Conservation (phyloP, 2,329 filamentous ascomycete species). For the Stemphylium lycopersici region DNA sequence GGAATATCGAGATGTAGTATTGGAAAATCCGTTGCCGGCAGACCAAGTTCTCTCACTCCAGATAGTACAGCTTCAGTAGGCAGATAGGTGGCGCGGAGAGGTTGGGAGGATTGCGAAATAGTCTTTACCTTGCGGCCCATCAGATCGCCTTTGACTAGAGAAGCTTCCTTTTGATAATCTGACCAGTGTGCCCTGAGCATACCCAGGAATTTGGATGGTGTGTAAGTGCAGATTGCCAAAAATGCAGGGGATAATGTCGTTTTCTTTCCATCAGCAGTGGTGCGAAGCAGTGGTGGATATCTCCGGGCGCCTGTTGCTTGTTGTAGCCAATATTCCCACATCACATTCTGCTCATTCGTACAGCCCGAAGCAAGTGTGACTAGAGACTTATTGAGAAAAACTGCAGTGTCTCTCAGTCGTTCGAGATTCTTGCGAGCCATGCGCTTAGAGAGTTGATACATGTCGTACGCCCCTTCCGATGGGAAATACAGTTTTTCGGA, state of each 20-base stretch:
- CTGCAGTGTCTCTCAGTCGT: too few species aligned
- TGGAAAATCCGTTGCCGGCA: neutral
- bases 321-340: too few species aligned
- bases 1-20: slow-evolving; percentile 12
- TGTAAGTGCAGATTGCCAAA: slow-evolving; percentile 2
- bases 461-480: slow-evolving; percentile 18
- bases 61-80: neutral
- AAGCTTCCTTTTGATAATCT: slow-evolving; percentile 9
- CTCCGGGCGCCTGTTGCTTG: too few species aligned
- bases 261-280: neutral
- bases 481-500: slow-evolving; percentile 15
- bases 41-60: neutral
- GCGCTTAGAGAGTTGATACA: slow-evolving; percentile 12
- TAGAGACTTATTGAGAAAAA: too few species aligned
- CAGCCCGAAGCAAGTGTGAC: too few species aligned
- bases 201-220: slow-evolving; percentile 14
- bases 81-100: too few species aligned
- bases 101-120: too few species aligned
- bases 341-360: too few species aligned
- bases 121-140: slow-evolving; percentile 1
- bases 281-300: neutral
- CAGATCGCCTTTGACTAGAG: neutral
- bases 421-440: too few species aligned
- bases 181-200: slow-evolving; percentile 23
- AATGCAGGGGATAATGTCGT: slow-evolving; percentile 11